Conservation (phyloP, 768 basidiomycete genomes). For the Mycena rebaudengoi region DNA sequence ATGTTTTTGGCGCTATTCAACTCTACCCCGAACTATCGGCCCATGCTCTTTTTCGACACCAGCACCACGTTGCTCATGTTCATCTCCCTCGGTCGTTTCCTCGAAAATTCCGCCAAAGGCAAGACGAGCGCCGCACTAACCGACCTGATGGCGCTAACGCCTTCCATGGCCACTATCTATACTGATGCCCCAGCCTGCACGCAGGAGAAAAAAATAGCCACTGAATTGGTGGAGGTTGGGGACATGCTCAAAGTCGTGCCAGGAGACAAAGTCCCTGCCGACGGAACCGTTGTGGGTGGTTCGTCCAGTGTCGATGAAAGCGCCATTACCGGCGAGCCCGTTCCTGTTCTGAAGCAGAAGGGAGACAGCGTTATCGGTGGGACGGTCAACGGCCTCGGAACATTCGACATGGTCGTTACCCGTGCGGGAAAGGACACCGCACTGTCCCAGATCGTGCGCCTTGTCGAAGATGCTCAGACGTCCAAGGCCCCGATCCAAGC, state of each 20-base stretch:
- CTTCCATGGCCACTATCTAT: slow-evolving; percentile 96
- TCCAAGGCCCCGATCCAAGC: slow-evolving; percentile 98
- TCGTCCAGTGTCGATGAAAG: slow-evolving; percentile 94
- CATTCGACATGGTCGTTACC: slow-evolving; percentile 95
- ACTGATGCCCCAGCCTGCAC: slow-evolving; percentile 83
- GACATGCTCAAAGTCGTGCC: slow-evolving; percentile 95
- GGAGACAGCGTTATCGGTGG: slow-evolving; percentile 95
- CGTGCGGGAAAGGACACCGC: slow-evolving; percentile 97
- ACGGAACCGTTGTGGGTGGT: slow-evolving; percentile 89
- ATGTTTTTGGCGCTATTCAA: slow-evolving; percentile 75
- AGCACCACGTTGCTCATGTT: slow-evolving; percentile 99
- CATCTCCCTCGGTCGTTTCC: slow-evolving; percentile 92
- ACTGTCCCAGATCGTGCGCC: slow-evolving; percentile 92
- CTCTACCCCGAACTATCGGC: slow-evolving; percentile 72
- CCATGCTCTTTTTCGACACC: slow-evolving; percentile 96
- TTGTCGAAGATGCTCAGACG: slow-evolving; percentile 98
- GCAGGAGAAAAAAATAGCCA: slow-evolving; percentile 89
- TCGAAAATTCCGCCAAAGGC: slow-evolving; percentile 97
- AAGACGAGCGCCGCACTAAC: slow-evolving; percentile 96
- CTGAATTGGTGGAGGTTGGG: slow-evolving; percentile 93
- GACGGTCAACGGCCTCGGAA: slow-evolving; percentile 96
- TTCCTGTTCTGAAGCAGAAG: slow-evolving; percentile 84
- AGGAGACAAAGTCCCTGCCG: slow-evolving; percentile 96
- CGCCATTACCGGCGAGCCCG: slow-evolving; percentile 94
- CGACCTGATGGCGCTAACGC: slow-evolving; percentile 94